Evolutionary conservation across 495 filamentous ascomycete genomes (phyloP).

Genomic region (Trichoderma gamsii): DNA sequence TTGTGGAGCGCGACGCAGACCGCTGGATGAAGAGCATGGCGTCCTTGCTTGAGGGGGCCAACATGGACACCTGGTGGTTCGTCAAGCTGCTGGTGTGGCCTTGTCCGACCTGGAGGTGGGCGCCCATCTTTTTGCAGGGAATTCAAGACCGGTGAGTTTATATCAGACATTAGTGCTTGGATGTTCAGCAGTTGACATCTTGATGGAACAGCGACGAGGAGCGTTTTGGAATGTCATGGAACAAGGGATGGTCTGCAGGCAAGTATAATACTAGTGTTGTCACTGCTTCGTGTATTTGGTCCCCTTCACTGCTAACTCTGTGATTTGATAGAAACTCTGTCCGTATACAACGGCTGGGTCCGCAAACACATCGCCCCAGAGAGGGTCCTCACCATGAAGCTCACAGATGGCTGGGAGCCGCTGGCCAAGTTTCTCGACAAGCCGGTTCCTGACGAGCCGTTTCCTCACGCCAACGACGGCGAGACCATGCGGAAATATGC

Average conservation of each 20-base stretch:
- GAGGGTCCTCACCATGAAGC: constrained; percentile 38
- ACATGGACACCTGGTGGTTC: neutral
- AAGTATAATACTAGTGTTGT: neutral
- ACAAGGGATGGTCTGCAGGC: too few species aligned
- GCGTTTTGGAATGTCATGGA: too few species aligned
- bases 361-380: constrained; percentile 31
- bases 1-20: constrained; percentile 26
- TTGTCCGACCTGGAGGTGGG: constrained; percentile 2
- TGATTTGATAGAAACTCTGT: neutral
- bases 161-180: too few species aligned
- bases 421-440: constrained; percentile 34
- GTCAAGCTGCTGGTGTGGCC: constrained; percentile 20
- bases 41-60: neutral
- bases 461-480: constrained; percentile 33
- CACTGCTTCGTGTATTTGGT: neutral
- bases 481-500: constrained; percentile 1
- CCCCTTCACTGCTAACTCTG: neutral
- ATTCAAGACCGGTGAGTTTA: neutral
- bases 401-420: constrained; percentile 40
- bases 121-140: neutral
- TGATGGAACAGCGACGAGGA: neutral
- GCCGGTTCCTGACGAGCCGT: constrained; percentile 31
- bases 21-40: constrained; percentile 16
- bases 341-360: constrained; percentile 31
- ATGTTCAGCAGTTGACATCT: neutral